Percentiles rank a stretch among this genome's conserved stretches.
Evolutionary conservation across 441 rosid species (phyloP).

Genomic region (Cnidoscolus chayamansa): DNA sequence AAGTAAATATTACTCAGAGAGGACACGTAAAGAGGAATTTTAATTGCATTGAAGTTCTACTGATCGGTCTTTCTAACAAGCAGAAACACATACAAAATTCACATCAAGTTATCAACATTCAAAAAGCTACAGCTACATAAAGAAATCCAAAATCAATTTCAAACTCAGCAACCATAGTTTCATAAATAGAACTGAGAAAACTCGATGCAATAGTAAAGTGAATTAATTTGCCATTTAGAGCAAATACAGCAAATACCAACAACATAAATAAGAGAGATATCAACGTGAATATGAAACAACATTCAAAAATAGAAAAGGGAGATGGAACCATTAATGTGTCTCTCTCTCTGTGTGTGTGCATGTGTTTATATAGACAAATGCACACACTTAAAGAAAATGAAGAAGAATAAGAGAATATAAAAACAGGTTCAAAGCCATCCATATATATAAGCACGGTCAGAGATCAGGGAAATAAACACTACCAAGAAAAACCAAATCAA

Average conservation of each 20-base stretch:
- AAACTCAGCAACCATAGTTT: neutral
- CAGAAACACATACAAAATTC: neutral
- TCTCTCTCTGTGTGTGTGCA: too few relatives aligned
- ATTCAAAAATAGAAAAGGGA: neutral
- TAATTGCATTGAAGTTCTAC: neutral
- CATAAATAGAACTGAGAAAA: neutral
- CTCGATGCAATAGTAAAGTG: neutral
- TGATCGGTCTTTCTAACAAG: neutral
- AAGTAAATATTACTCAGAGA: neutral
- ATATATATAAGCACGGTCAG: neutral
- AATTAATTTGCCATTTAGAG: neutral
- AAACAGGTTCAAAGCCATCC: neutral
- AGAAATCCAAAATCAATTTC: neutral
- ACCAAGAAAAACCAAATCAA: neutral
- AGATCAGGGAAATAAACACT: neutral
- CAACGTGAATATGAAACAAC: too few relatives aligned
- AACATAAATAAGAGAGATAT: neutral
- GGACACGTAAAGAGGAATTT: neutral
- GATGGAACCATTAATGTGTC: neutral
- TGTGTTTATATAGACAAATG: too few relatives aligned
- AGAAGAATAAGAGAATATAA: neutral
- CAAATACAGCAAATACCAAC: neutral
- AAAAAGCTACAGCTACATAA: slow-evolving; percentile 1
- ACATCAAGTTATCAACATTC: neutral
- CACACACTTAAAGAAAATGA: neutral